Conservation (phyloP, 768 basidiomycete species). For the Leccinellum rugosiceps region DNA sequence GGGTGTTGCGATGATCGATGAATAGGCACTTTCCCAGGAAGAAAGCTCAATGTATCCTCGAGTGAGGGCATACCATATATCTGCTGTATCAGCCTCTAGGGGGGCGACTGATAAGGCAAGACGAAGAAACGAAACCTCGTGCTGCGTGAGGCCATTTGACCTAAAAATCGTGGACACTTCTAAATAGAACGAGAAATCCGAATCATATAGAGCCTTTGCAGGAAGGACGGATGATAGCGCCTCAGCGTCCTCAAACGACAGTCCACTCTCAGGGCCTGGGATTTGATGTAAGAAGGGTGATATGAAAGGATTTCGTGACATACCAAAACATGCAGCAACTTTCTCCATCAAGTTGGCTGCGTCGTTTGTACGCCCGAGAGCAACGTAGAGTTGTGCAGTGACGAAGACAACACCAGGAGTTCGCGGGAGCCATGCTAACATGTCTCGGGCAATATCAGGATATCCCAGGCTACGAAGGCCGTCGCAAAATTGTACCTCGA, state of each 20-base stretch:
- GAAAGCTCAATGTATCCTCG: constrained; percentile 70
- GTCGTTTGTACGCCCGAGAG: constrained; percentile 67
- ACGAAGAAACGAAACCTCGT: constrained; percentile 74
- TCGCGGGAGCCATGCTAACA: constrained; percentile 75
- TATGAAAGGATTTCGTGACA: constrained; percentile 24
- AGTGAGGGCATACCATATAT: constrained; percentile 80
- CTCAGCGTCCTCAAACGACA: constrained; percentile 59
- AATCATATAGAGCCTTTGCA: constrained; percentile 49
- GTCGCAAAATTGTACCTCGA: constrained; percentile 74
- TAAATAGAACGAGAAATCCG: constrained; percentile 71
- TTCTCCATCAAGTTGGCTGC: constrained; percentile 71
- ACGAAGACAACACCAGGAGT: constrained; percentile 77
- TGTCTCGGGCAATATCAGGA: constrained; percentile 54
- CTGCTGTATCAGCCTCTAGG: constrained; percentile 48
- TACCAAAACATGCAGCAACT: constrained; percentile 74
- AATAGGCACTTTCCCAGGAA: constrained; percentile 86
- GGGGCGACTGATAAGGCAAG: constrained; percentile 74
- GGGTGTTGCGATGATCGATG: constrained; percentile 68
- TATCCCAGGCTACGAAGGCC: constrained; percentile 63
- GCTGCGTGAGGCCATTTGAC: constrained; percentile 45
- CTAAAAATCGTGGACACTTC: constrained; percentile 78
- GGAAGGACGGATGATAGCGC: constrained; percentile 64
- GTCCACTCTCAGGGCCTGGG: constrained; percentile 45
- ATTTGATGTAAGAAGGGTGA: neutral
- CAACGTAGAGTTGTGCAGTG: constrained; percentile 61